phyloP scores from a whole-genome alignment of 331 rosid genomes.

The Rosa hybrid region DNA sequence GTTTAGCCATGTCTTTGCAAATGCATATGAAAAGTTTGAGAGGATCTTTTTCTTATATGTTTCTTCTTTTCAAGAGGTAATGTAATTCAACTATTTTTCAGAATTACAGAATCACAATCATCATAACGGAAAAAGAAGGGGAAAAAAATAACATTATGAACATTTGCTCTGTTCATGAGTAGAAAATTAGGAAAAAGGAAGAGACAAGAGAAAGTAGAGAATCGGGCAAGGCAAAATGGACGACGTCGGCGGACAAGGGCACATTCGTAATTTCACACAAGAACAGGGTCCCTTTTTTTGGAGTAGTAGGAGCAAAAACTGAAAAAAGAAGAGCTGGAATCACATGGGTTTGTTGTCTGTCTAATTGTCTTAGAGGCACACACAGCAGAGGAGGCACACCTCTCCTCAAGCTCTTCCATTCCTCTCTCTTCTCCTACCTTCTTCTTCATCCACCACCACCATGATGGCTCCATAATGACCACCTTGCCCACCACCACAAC shows the following conservation, averaged over 20 bases:
- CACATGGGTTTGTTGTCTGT: slow-evolving; percentile 87
- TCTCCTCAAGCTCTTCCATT: slow-evolving; percentile 16
- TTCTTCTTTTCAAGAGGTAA: too few relatives aligned
- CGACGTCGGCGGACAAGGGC: slow-evolving; percentile 31
- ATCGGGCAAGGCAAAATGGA: slow-evolving; percentile 22
- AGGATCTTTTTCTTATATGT: too few relatives aligned
- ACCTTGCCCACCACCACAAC: slow-evolving; percentile 24
- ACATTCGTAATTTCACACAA: slow-evolving; percentile 17
- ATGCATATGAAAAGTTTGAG: too few relatives aligned
- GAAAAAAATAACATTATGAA: too few relatives aligned
- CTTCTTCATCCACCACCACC: not conserved
- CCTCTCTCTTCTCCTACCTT: slow-evolving; percentile 21
- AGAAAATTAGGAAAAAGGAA: not conserved
- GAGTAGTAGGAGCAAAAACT: slow-evolving; percentile 22
- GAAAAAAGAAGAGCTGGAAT: slow-evolving; percentile 60
- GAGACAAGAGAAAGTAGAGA: slow-evolving; percentile 9
- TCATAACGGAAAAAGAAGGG: too few relatives aligned
- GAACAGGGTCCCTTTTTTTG: slow-evolving; percentile 8
- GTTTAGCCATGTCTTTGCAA: too few relatives aligned
- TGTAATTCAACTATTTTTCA: too few relatives aligned
- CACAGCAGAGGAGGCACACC: not conserved
- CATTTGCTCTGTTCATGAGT: too few relatives aligned
- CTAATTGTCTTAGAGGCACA: slow-evolving; percentile 53
- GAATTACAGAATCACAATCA: too few relatives aligned
- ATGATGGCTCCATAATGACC: slow-evolving; percentile 19